Evolutionary conservation across 257 asterid genomes (phyloP).

Genomic region (Echites panduratus): DNA sequence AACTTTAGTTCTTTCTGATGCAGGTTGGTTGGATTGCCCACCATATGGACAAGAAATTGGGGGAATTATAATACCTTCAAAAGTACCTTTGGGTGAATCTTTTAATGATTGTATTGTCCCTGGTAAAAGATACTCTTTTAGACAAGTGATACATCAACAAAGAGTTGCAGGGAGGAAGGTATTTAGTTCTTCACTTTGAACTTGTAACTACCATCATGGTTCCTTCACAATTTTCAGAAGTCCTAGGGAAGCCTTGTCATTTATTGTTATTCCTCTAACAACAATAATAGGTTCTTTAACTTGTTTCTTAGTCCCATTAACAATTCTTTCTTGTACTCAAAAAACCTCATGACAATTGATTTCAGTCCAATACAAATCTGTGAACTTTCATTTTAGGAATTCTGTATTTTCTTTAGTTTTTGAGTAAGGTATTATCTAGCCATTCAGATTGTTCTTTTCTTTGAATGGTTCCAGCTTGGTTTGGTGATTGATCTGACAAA

Average conservation of each 20-base stretch:
- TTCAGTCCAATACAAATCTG: not conserved
- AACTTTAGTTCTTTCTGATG: conserved; percentile 15
- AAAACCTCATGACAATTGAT: not conserved
- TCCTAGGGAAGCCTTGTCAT: not conserved
- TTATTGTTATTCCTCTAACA: not conserved
- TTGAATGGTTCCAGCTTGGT: conserved; percentile 61
- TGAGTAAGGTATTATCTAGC: not conserved
- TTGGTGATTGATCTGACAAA: conserved; percentile 97
- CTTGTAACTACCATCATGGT: not conserved
- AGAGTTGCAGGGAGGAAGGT: conserved; percentile 75
- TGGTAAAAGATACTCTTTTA: conserved; percentile 89
- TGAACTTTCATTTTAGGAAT: not conserved
- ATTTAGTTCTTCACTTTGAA: conserved; percentile 2
- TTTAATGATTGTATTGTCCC: conserved; percentile 65
- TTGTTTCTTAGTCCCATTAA: not conserved
- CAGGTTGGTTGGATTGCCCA: conserved; percentile 99
- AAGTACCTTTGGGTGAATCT: conserved; percentile 86
- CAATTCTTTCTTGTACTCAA: not conserved
- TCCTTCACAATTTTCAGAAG: not conserved
- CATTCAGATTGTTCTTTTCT: not conserved
- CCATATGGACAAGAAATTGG: conserved; percentile 69
- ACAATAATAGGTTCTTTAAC: not conserved
- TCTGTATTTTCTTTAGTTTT: not conserved
- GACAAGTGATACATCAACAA: conserved; percentile 82
- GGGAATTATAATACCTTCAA: conserved; percentile 70